Evolutionary conservation across 2,329 filamentous ascomycete species (phyloP).

Genomic region (Esteya vermicola): DNA sequence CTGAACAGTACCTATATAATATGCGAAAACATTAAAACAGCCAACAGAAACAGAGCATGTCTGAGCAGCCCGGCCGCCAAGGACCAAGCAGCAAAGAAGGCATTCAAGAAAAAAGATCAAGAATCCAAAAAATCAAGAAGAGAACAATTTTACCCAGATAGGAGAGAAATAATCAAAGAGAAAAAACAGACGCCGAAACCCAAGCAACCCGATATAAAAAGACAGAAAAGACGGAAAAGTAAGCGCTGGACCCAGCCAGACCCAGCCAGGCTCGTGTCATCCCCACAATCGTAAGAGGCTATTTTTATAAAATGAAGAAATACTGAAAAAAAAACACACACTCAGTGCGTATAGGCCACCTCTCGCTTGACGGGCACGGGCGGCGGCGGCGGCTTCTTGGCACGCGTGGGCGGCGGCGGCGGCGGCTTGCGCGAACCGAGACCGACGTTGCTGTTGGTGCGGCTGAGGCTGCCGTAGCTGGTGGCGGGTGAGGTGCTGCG

Average conservation of each 20-base stretch:
- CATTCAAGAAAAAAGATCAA: not conserved
- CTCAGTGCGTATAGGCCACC: no score
- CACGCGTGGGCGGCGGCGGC: slow-evolving; percentile 29
- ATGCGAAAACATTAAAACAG: not conserved
- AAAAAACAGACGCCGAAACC: not conserved
- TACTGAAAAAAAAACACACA: no score
- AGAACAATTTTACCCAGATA: not conserved
- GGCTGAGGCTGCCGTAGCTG: slow-evolving; percentile 38
- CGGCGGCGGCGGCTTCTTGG: slow-evolving; percentile 41
- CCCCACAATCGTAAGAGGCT: not conserved
- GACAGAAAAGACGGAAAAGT: not conserved
- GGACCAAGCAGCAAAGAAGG: not conserved
- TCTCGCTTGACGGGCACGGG: slow-evolving; percentile 21
- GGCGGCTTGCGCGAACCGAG: slow-evolving; percentile 23
- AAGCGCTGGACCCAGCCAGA: not conserved
- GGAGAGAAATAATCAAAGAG: not conserved
- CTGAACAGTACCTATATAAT: no score
- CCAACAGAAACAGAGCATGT: not conserved
- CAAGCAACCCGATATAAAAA: not conserved
- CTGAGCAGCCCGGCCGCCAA: not conserved
- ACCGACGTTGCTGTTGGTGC: slow-evolving; percentile 24
- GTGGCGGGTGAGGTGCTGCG: slow-evolving; percentile 41
- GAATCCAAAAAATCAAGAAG: not conserved
- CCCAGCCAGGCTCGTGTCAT: not conserved
- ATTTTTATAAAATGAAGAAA: no score